Conservation (phyloP, 2,329 filamentous ascomycete genomes). For the Aureobasidium pullulans region DNA sequence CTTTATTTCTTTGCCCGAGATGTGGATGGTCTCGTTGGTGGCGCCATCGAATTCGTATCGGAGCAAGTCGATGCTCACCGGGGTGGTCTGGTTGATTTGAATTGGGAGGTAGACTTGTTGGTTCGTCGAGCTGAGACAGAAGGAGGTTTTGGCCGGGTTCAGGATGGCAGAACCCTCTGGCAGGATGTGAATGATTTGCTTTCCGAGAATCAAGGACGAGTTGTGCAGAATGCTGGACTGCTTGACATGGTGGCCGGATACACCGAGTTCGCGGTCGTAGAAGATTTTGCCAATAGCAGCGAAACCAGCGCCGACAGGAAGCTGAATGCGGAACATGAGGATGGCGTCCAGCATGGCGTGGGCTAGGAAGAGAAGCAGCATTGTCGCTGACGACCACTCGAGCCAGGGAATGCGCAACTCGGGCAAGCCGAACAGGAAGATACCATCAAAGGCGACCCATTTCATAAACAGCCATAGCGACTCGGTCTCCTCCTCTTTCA, state of each 20-base stretch:
- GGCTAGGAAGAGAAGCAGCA: conserved; percentile 60
- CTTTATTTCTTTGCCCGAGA: conserved; percentile 67
- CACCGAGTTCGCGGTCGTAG: conserved; percentile 85
- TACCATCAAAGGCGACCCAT: conserved; percentile 81
- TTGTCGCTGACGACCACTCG: conserved; percentile 73
- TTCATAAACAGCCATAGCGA: conserved; percentile 91
- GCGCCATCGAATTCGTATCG: conserved; percentile 79
- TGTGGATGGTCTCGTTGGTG: conserved; percentile 69
- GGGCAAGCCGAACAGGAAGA: conserved; percentile 81
- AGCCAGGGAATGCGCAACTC: conserved; percentile 91
- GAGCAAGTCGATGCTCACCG: conserved; percentile 79
- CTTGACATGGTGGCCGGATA: conserved; percentile 90
- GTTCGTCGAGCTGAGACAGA: conserved; percentile 65
- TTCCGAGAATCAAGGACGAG: conserved; percentile 85
- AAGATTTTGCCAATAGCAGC: conserved; percentile 68
- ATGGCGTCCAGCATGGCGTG: conserved; percentile 73
- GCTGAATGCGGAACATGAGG: conserved; percentile 83
- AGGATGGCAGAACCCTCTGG: conserved; percentile 84
- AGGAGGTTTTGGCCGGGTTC: conserved; percentile 72
- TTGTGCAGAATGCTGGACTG: conserved; percentile 83
- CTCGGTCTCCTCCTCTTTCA: conserved; percentile 73
- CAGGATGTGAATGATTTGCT: conserved; percentile 94
- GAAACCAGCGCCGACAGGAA: conserved; percentile 68
- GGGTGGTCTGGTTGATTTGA: conserved; percentile 86
- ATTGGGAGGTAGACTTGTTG: conserved; percentile 66